Evolutionary conservation across 1,139 yeast genomes (phyloP).

Genomic region (Pneumocystis jirovecii): DNA sequence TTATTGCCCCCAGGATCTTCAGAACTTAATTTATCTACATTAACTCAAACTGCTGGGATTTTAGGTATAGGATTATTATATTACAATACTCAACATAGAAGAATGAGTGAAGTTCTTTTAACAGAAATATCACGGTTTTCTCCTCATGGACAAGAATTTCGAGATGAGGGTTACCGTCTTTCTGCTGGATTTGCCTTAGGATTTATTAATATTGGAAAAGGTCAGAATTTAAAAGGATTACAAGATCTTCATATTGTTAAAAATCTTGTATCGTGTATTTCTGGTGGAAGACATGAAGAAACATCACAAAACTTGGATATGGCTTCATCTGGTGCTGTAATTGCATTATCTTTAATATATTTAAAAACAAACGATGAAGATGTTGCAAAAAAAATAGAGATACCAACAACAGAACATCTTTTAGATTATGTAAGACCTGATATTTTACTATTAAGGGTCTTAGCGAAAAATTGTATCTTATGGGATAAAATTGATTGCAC

Average conservation of each 20-base stretch:
- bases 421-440: conserved; percentile 74
- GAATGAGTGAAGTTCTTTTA: conserved; percentile 71
- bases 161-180: conserved; percentile 69
- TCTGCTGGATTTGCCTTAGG: conserved; percentile 88
- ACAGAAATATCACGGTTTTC: conserved; percentile 36
- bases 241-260: conserved; percentile 63
- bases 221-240: conserved; percentile 45
- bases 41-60: conserved; percentile 84
- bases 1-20: conserved; percentile 81
- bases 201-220: conserved; percentile 68
- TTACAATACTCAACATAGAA: conserved; percentile 60
- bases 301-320: conserved; percentile 48
- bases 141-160: conserved; percentile 18
- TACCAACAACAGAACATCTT: conserved; percentile 48
- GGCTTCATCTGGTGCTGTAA: conserved; percentile 65
- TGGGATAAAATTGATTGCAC: conserved; percentile 53
- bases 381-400: conserved; percentile 48
- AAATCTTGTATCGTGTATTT: conserved; percentile 41
- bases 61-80: conserved; percentile 81
- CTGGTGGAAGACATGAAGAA: conserved; percentile 42
- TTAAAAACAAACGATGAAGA: conserved; percentile 47
- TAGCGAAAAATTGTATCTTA: conserved; percentile 56
- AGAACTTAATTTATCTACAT: conserved; percentile 66
- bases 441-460: conserved; percentile 48
- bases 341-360: conserved; percentile 63